A percentile compares a stretch with the other conserved stretches of the same genome.
Conservation (phyloP, 805 yeast species). For the Lachancea quebecensis region DNA sequence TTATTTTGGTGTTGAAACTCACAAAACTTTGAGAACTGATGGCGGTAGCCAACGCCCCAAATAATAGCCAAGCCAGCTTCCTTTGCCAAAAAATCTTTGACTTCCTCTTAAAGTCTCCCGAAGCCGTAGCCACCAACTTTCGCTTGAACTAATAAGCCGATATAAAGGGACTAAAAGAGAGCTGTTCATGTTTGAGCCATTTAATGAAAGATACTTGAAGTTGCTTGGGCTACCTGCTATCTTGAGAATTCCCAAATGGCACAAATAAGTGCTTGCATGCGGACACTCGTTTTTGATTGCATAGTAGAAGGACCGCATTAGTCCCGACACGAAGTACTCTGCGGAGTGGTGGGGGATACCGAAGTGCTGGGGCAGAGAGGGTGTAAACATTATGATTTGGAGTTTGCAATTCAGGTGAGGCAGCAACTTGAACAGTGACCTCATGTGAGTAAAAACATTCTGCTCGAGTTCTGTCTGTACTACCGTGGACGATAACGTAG, state of each 20-base stretch:
- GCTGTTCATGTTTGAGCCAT: slow-evolving; percentile 22
- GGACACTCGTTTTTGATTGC: slow-evolving; percentile 13
- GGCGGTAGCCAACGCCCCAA: slow-evolving; percentile 9
- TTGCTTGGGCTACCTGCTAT: slow-evolving; percentile 30
- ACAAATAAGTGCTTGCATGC: slow-evolving; percentile 14
- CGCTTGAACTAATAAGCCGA: slow-evolving; percentile 17
- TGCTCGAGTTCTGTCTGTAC: slow-evolving; percentile 22
- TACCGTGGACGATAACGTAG: slow-evolving; percentile 13
- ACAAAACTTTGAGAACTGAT: not conserved
- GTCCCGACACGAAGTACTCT: slow-evolving; percentile 26
- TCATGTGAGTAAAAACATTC: slow-evolving; percentile 20
- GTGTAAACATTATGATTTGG: slow-evolving; percentile 26
- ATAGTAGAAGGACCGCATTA: slow-evolving; percentile 18
- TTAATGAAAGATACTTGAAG: slow-evolving; percentile 22
- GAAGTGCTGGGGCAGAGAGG: slow-evolving; percentile 25
- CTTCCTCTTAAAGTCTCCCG: slow-evolving; percentile 5
- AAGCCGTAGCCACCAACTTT: slow-evolving; percentile 7
- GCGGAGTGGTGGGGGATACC: slow-evolving; percentile 21
- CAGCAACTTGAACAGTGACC: slow-evolving; percentile 17
- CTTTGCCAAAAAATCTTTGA: slow-evolving; percentile 9
- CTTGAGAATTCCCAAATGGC: slow-evolving; percentile 26
- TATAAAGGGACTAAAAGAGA: slow-evolving; percentile 24
- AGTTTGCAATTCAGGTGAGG: slow-evolving; percentile 16
- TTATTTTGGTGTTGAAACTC: not conserved
- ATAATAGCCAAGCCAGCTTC: slow-evolving; percentile 8